These are phyloP conservation scores for Tetrastigma voinierianum DNA, from an alignment of 164 flowering plant species.

Conservation along the genomic window DNA sequence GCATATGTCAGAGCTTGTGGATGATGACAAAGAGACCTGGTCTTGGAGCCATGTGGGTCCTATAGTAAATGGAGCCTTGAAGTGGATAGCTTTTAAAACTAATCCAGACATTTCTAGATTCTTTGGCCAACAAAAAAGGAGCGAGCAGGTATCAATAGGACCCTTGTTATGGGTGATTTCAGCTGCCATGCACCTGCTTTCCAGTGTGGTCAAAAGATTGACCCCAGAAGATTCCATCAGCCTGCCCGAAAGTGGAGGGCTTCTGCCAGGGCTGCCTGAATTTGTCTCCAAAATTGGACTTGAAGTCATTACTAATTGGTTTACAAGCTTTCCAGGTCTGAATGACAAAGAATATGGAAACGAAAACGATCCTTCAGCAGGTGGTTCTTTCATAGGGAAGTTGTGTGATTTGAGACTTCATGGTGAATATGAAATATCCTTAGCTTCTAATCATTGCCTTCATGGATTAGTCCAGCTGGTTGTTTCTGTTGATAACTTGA, in stretches of 20 bases:
- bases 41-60: slow-evolving; percentile 75
- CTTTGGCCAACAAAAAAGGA: slow-evolving; percentile 20
- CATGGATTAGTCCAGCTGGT: slow-evolving; percentile 48
- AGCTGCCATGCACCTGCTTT: slow-evolving; percentile 64
- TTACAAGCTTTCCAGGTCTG: slow-evolving; percentile 32
- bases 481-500: slow-evolving; percentile 47
- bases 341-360: slow-evolving; percentile 10
- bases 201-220: slow-evolving; percentile 55
- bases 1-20: slow-evolving; percentile 15
- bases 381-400: slow-evolving; percentile 42
- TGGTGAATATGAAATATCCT: slow-evolving; percentile 43
- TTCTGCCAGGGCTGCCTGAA: slow-evolving; percentile 64
- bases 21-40: slow-evolving; percentile 50
- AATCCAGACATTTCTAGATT: slow-evolving; percentile 29
- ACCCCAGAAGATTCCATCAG: slow-evolving; percentile 37
- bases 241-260: slow-evolving; percentile 16
- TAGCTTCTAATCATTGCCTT: slow-evolving; percentile 75
- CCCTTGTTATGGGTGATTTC: slow-evolving; percentile 78
- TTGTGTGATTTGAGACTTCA: slow-evolving; percentile 51
- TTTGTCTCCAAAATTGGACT: slow-evolving; percentile 74
- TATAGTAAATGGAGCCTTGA: slow-evolving; percentile 70
- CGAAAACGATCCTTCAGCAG: slow-evolving; percentile 12
- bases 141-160: slow-evolving; percentile 14
- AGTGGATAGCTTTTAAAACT: slow-evolving; percentile 52
- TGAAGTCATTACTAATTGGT: slow-evolving; percentile 48